phyloP scores from a whole-genome alignment of 2,329 filamentous ascomycete species.

The Hypomyces rosellus region DNA sequence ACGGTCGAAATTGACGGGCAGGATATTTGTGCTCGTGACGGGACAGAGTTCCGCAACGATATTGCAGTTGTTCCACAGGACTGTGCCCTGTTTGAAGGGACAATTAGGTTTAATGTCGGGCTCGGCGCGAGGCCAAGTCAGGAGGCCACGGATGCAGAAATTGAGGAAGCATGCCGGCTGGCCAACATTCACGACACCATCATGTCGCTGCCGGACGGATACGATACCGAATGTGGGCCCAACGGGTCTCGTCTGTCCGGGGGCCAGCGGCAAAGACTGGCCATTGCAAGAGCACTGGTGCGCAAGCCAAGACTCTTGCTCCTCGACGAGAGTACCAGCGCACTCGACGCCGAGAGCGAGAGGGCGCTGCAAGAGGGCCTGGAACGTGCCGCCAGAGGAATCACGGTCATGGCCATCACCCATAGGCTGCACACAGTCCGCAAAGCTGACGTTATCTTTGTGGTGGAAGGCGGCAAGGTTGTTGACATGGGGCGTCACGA shows the following conservation, averaged over 20 bases:
- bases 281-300: constrained; percentile 70
- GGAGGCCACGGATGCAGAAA: constrained; percentile 51
- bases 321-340: constrained; percentile 76
- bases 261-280: constrained; percentile 71
- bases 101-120: constrained; percentile 48
- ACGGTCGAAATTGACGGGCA: constrained; percentile 38
- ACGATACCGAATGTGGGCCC: constrained; percentile 62
- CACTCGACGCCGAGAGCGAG: constrained; percentile 66
- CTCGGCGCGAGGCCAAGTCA: constrained; percentile 49
- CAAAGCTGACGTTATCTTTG: constrained; percentile 51
- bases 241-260: constrained; percentile 69
- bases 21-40: constrained; percentile 37
- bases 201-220: constrained; percentile 54
- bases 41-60: constrained; percentile 41
- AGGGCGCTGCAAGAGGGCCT: constrained; percentile 59
- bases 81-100: constrained; percentile 51
- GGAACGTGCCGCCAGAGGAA: constrained; percentile 47
- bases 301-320: constrained; percentile 66
- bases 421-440: constrained; percentile 52
- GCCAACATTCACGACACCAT: constrained; percentile 69
- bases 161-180: constrained; percentile 59
- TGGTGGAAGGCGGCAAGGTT: constrained; percentile 47
- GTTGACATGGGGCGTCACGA: constrained; percentile 48
- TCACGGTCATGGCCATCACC: constrained; percentile 53
- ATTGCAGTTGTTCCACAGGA: constrained; percentile 55